Evolutionary conservation across 1,284 basidiomycete genomes (phyloP), one percentile per base, ranked within the genome.

Genomic region (Melampsora abietis-canadensis): DNA sequence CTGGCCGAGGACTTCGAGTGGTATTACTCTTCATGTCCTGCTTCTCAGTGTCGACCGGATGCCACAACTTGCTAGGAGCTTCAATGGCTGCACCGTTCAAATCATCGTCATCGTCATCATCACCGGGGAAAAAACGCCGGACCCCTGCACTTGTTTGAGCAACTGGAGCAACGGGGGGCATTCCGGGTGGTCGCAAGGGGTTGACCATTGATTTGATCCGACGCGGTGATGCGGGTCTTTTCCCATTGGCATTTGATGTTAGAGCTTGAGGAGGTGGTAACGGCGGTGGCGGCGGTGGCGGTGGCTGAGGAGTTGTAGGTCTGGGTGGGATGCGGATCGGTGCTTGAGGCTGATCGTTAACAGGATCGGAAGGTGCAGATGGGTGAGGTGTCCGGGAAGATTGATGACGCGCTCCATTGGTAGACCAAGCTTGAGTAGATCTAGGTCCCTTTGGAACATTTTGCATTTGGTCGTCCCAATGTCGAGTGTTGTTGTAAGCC

Each of bases 121-220:
- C 72, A 30, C 64, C 72, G 14, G 72, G 72, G 34, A 75, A 75
- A 67, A 75, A 75, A 30, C 65, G 51, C 57, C 72, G 64, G 57
- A 75, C 72, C 21, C 72, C 72, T 44, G 72, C 72, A 54, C 72
- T 75, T 30, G 72, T 75, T 47, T 75, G 72, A 19, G 72, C 72
- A 8, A 75, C 72, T 21, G 72, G 72, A 15, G 72, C 72, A 30
- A 44, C 66, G 34, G 72, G 72, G 27, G 72, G 72, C 64, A 75
- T 66, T 31, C 72, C 64, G 47, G 65, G 72, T 15, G 65, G 51
- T 47, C 59, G 40, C 44, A 48, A 12, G 21, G 64, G 37, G 30
- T 66, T 27, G 44, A 62, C 72, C 54, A 40, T 66, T 4, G 72
- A 40, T 27, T 60, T 51, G 21, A 62, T 31, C 19, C 65, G 64